phyloP scores from a whole-genome alignment of 2,329 filamentous ascomycete genomes.

The Ceratocystis huliohia region DNA sequence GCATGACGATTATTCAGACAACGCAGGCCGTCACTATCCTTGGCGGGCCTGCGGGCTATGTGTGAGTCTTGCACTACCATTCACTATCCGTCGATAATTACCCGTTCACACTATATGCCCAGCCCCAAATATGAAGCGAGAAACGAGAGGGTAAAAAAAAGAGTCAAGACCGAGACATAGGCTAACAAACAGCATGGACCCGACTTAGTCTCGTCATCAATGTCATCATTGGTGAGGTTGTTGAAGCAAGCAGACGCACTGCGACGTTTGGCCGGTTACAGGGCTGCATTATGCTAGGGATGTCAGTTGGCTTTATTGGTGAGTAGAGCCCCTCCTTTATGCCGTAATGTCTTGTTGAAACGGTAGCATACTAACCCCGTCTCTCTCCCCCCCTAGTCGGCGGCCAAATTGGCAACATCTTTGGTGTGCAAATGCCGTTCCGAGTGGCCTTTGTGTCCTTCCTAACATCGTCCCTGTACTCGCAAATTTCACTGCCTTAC shows the following conservation, averaged over 20 bases:
- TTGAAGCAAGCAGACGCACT: conserved; percentile 47
- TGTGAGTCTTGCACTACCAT: conserved; percentile 29
- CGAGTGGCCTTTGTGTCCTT: conserved; percentile 49
- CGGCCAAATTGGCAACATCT: conserved; percentile 50
- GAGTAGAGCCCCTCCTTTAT: conserved; percentile 22
- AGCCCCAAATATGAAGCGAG: no score
- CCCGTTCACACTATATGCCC: no score
- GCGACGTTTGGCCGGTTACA: conserved; percentile 53
- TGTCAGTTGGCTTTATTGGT: conserved; percentile 49
- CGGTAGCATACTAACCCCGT: not conserved
- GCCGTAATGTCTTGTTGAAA: not conserved
- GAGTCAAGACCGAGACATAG: not conserved
- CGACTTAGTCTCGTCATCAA: conserved; percentile 44
- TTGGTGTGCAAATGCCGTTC: conserved; percentile 53
- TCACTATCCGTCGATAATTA: no score
- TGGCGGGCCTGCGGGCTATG: conserved; percentile 56
- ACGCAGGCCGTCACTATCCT: conserved; percentile 56
- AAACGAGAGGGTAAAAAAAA: no score
- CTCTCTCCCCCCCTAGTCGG: conserved; percentile 33
- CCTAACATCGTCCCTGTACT: conserved; percentile 33
- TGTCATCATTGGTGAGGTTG: conserved; percentile 53
- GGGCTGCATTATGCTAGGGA: conserved; percentile 54
- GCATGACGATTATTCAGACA: conserved; percentile 55
- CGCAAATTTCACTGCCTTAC: conserved; percentile 34
- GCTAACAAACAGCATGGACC: conserved; percentile 5